A percentile compares a stretch with the other conserved stretches of the same genome.
Conservation (phyloP, 73 alveolate species). For the Paramecium primaurelia region DNA sequence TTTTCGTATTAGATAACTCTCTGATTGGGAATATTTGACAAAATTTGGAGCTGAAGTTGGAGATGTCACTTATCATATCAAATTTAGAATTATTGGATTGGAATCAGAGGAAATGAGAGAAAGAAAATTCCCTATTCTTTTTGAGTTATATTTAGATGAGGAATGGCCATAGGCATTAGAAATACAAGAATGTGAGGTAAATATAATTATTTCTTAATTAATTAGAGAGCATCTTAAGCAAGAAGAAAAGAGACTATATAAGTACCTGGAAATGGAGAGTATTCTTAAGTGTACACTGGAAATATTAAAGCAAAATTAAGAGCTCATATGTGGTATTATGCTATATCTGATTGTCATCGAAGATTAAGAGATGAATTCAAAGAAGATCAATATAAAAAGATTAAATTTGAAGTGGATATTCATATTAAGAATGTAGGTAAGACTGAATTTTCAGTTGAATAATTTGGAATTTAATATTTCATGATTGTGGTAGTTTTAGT, state of each 20-base stretch:
- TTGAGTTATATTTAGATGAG: conserved; percentile 55
- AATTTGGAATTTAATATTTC: conserved; percentile 33
- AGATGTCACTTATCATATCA: background rate
- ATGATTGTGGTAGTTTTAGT: background rate
- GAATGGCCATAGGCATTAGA: conserved; percentile 55
- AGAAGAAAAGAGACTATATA: background rate
- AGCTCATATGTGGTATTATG: conserved; percentile 61
- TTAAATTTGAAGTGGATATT: conserved; percentile 34
- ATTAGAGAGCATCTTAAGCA: background rate
- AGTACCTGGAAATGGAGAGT: conserved; percentile 58
- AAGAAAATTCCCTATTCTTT: background rate
- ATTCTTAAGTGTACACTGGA: conserved; percentile 30
- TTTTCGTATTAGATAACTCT: background rate
- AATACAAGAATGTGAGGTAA: conserved; percentile 40
- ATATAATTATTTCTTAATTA: background rate
- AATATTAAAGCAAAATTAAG: background rate
- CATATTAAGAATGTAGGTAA: conserved; percentile 31
- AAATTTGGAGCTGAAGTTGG: conserved; percentile 58
- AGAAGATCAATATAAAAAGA: background rate
- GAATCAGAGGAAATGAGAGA: background rate
- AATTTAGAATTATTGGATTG: conserved; percentile 6
- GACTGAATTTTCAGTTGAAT: conserved; percentile 58
- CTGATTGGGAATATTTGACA: conserved; percentile 56
- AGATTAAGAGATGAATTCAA: background rate
- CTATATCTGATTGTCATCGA: conserved; percentile 47